These are phyloP conservation scores for Russula ochroleuca DNA, from an alignment of 768 basidiomycete genomes.

Conservation along the genomic window DNA sequence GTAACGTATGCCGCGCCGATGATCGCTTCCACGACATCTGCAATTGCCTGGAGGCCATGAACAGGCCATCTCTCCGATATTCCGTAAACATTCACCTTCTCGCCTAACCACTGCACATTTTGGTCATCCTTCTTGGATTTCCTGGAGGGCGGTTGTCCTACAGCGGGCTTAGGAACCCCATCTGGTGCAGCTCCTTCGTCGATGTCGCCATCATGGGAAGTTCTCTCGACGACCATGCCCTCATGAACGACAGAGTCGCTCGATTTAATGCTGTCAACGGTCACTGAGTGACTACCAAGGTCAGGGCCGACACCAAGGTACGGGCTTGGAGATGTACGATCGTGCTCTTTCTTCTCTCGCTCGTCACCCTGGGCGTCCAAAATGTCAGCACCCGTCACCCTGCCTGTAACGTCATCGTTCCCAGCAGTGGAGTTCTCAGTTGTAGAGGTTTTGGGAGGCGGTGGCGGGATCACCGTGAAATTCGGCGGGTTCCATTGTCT, in stretches of 20 bases:
- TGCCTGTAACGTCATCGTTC: neutral
- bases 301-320: neutral
- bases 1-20: slow-evolving; percentile 78
- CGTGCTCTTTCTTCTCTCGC: slow-evolving; percentile 5
- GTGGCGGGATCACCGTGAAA: slow-evolving; percentile 34
- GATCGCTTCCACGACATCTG: slow-evolving; percentile 82
- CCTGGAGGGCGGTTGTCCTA: slow-evolving; percentile 4
- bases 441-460: slow-evolving; percentile 1
- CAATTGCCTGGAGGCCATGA: slow-evolving; percentile 51
- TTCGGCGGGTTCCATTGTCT: slow-evolving; percentile 63
- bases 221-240: neutral
- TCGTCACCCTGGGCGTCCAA: neutral
- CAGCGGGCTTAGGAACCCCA: slow-evolving; percentile 3
- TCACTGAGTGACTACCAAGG: neutral
- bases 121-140: slow-evolving; percentile 35
- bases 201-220: neutral
- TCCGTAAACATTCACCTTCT: slow-evolving; percentile 54
- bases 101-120: slow-evolving; percentile 58
- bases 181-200: neutral
- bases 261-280: neutral
- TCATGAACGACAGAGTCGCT: neutral
- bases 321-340: neutral
- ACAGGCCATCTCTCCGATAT: slow-evolving; percentile 7
- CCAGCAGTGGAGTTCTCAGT: neutral
- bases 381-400: neutral